Conservation (phyloP, 306 rosid genomes). For the Gleditsia sinensis region DNA sequence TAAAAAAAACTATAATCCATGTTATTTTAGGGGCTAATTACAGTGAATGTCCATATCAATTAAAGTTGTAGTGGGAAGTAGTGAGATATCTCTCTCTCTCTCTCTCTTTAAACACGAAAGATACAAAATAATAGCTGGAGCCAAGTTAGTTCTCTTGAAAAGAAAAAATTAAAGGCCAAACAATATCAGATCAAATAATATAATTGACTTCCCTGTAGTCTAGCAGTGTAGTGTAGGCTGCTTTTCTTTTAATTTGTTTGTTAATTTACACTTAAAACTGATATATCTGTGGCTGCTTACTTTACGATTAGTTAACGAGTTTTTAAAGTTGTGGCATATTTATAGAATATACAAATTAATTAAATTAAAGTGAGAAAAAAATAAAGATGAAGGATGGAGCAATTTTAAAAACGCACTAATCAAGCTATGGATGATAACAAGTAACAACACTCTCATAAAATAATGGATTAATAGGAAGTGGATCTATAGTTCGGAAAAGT, state of each 20-base stretch:
- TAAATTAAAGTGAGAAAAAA: no score
- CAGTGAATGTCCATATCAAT: constrained; percentile 12
- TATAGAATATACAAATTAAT: no score
- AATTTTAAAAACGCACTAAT: neutral
- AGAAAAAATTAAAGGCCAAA: neutral
- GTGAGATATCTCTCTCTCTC: neutral
- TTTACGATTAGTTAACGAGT: no score
- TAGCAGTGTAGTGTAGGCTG: neutral
- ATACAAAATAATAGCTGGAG: constrained; percentile 15
- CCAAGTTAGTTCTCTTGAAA: constrained; percentile 7
- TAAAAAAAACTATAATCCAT: neutral
- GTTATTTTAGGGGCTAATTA: neutral
- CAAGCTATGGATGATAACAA: neutral
- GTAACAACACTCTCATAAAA: neutral
- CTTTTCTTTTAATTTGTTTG: no score
- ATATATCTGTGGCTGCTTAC: no score
- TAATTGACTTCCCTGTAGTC: neutral
- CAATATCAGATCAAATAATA: no score
- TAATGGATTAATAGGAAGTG: neutral
- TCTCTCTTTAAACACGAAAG: neutral
- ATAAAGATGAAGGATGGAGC: no score
- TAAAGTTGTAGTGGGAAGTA: neutral
- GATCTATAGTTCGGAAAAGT: neutral
- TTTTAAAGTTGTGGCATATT: no score
- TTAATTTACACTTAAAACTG: no score